Evolutionary conservation across 2,329 filamentous ascomycete genomes (phyloP).

Genomic region (Verticillium tricorpus): DNA sequence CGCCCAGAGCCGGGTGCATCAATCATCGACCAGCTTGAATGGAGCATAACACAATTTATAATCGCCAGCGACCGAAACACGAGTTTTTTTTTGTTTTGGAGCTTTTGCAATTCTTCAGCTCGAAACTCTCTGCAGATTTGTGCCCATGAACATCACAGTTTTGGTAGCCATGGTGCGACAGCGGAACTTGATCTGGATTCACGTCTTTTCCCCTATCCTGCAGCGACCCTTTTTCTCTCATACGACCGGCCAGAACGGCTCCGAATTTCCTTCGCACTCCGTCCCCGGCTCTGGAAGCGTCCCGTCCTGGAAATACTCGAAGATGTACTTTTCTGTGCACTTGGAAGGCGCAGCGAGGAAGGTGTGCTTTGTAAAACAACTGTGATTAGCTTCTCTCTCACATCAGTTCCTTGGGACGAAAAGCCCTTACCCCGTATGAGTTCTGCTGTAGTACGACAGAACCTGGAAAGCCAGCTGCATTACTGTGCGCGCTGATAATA

Average conservation of each 20-base stretch:
- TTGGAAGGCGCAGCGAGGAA: conserved; percentile 38
- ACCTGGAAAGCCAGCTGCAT: conserved; percentile 36
- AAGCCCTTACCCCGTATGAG: conserved; percentile 40
- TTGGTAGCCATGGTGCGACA: no score
- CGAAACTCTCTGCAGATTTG: no score
- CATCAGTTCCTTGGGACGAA: not conserved
- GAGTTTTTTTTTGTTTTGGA: no score
- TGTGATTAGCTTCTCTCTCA: no score
- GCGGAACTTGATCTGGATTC: no score
- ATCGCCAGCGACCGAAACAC: no score
- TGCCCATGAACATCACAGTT: no score
- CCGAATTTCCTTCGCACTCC: conserved; percentile 33
- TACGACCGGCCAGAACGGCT: not conserved
- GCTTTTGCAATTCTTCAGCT: no score
- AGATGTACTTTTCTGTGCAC: conserved; percentile 37
- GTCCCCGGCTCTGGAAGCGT: conserved; percentile 37
- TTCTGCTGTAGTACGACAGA: conserved; percentile 44
- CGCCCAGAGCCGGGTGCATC: no score
- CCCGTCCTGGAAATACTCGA: conserved; percentile 40
- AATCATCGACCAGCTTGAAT: no score
- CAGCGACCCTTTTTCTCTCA: not conserved
- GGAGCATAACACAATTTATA: no score
- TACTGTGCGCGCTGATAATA: conserved; percentile 37
- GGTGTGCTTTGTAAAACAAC: conserved; percentile 37
- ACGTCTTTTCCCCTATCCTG: no score